A percentile compares a stretch with the other conserved stretches of the same genome.
These are phyloP conservation scores for Fusarium sp. DNA, from an alignment of 2,329 filamentous ascomycete genomes.

Conservation along the genomic window DNA sequence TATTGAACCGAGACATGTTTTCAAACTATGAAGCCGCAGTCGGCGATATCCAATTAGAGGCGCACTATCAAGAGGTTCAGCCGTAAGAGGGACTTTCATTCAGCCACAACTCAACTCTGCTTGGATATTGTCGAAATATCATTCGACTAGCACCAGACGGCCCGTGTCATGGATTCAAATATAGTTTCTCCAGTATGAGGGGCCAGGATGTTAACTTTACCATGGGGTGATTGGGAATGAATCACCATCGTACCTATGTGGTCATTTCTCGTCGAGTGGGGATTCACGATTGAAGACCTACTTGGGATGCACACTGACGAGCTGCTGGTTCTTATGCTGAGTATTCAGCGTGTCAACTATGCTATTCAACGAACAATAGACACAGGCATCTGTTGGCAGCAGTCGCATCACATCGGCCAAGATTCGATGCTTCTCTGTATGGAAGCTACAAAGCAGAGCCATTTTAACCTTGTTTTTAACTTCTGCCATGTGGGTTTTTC, in stretches of 20 bases:
- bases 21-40: background rate
- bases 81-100: slow-evolving; percentile 19
- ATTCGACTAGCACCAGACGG: slow-evolving; percentile 7
- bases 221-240: slow-evolving; percentile 3
- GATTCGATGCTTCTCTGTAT: background rate
- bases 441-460: slow-evolving; percentile 6
- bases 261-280: too few species aligned
- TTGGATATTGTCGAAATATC: slow-evolving; percentile 8
- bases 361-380: too few species aligned
- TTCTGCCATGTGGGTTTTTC: slow-evolving; percentile 16
- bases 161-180: slow-evolving; percentile 6
- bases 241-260: background rate
- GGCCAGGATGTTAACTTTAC: slow-evolving; percentile 6
- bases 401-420: background rate
- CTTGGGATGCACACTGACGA: slow-evolving; percentile 4
- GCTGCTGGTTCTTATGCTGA: background rate
- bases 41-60: slow-evolving; percentile 19
- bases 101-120: slow-evolving; percentile 24
- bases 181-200: background rate
- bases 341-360: too few species aligned
- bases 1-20: slow-evolving; percentile 5
- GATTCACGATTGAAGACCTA: background rate
- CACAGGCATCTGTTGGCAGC: too few species aligned
- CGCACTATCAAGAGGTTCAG: background rate
- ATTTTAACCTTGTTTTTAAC: slow-evolving; percentile 42